Base-by-base conservation (phyloP, 2,329 filamentous ascomycete species). In the Echinosphaeria canescens region DNA sequence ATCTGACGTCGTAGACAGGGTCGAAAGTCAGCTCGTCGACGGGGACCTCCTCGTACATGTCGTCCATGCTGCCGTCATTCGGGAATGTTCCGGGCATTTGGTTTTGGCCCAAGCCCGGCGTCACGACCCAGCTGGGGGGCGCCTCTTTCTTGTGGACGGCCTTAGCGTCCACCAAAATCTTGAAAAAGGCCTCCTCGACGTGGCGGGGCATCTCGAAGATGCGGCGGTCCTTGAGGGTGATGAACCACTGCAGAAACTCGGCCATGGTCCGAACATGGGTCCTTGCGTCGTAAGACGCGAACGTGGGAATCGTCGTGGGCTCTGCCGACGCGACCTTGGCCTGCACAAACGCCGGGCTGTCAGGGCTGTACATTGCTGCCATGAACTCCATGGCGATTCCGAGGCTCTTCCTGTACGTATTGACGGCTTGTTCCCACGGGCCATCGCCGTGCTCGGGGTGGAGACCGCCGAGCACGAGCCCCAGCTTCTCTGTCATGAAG, bases 101-200 rank as follows among this genome's bases (percentile, higher is more conserved):
- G 4, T 19, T 13, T 14, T 31, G 24, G 26, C 30, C n/a, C n/a
- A n/a, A 24, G 15, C 29, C 27, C 5, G 27, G 28, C 6, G 37
- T 31, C 5, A 34, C 32, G 14, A 46, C 33, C 25, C 38, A 46
- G 32, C 45, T 49, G 3, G 38, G 37, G 6, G 43, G 31, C 20
- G 42, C 33, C 30, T 43, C 38, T 24, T 38, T 34, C 26, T 39
- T 41, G 36, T 44, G 42, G 26, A 45, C 29, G 22, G 45, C 43
- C 28, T 49, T 43, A 29, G 39, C 29, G 24, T 49, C 46, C 29
- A 42, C 40, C 25, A 47, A 32, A 16, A 46, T 33, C 29, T 43
- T 38, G 34, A 37, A 35, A 12, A 46, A 27, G 5, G 38, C 35
- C 8, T 31, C 20, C 13, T 34, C 30, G 2, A 31, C 24, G 4